Conservation (phyloP, 1,139 yeast species). For the Kodamaea alishanica region DNA sequence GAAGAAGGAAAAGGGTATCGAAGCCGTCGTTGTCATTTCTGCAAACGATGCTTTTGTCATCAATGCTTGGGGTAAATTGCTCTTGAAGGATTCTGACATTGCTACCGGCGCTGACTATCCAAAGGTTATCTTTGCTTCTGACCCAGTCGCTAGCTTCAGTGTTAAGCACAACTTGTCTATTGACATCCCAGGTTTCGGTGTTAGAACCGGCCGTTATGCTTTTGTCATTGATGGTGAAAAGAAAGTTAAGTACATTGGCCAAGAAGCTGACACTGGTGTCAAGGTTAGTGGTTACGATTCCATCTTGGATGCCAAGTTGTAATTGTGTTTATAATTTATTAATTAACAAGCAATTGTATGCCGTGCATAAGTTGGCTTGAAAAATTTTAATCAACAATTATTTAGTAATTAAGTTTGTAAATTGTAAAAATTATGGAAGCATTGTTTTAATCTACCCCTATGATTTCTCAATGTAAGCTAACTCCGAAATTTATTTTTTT, state of each 20-base stretch:
- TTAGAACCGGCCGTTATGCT: constrained; percentile 72
- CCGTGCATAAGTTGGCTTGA: too few species aligned
- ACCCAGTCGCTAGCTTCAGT: constrained; percentile 25
- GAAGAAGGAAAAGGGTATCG: constrained; percentile 20
- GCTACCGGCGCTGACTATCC: constrained; percentile 14
- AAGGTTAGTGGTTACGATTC: constrained; percentile 25
- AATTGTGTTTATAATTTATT: not conserved
- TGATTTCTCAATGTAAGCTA: not conserved
- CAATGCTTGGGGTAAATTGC: constrained; percentile 32
- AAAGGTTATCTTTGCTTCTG: constrained; percentile 25
- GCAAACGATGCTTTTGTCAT: constrained; percentile 31
- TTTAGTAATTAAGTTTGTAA: too few species aligned
- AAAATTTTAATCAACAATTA: too few species aligned
- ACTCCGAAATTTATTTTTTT: not conserved
- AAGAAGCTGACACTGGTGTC: constrained; percentile 29
- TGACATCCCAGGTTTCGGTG: constrained; percentile 37
- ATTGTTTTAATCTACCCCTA: too few species aligned
- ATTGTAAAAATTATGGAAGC: too few species aligned
- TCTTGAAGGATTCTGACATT: constrained; percentile 17
- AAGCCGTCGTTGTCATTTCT: constrained; percentile 21
- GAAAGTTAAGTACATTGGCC: constrained; percentile 19
- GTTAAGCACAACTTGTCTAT: constrained; percentile 18
- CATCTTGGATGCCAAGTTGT: constrained; percentile 12
- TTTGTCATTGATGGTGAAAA: constrained; percentile 48
- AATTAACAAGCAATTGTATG: not conserved